Conservation (phyloP, 2,329 filamentous ascomycete species). For the Emergomyces orientalis region DNA sequence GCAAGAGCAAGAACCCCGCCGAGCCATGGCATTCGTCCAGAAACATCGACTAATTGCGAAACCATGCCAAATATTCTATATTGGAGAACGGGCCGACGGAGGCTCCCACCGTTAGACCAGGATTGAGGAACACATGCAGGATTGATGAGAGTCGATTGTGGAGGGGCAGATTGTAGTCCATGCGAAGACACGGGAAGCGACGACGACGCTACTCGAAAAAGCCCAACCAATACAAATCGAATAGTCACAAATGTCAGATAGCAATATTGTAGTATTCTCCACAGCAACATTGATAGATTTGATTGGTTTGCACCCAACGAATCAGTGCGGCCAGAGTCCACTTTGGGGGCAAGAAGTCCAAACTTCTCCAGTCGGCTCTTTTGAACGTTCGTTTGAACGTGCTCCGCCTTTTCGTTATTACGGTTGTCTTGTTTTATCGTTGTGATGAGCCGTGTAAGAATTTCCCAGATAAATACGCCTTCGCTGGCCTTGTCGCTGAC, state of each 20-base stretch:
- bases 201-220: slow-evolving; percentile 59
- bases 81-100: slow-evolving; percentile 55
- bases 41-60: slow-evolving; percentile 62
- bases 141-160: slow-evolving; percentile 20
- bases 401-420: slow-evolving; percentile 26
- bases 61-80: slow-evolving; percentile 71
- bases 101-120: slow-evolving; percentile 23
- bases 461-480: slow-evolving; percentile 82
- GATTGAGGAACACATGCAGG: slow-evolving; percentile 24
- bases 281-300: slow-evolving; percentile 35
- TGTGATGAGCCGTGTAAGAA: slow-evolving; percentile 61
- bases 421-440: slow-evolving; percentile 26
- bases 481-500: slow-evolving; percentile 73
- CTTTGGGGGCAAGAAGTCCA: slow-evolving; percentile 42
- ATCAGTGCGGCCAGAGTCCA: slow-evolving; percentile 19
- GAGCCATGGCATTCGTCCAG: slow-evolving; percentile 84
- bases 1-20: slow-evolving; percentile 63
- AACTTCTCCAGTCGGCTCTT: slow-evolving; percentile 46
- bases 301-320: slow-evolving; percentile 26
- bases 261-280: slow-evolving; percentile 44
- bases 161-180: slow-evolving; percentile 21
- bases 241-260: slow-evolving; percentile 51
- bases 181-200: slow-evolving; percentile 32
- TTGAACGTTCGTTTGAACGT: slow-evolving; percentile 24
- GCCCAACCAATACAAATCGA: slow-evolving; percentile 55